Base-by-base conservation (phyloP, 75 land plant species). In the Sequoiadendron giganteum region DNA sequence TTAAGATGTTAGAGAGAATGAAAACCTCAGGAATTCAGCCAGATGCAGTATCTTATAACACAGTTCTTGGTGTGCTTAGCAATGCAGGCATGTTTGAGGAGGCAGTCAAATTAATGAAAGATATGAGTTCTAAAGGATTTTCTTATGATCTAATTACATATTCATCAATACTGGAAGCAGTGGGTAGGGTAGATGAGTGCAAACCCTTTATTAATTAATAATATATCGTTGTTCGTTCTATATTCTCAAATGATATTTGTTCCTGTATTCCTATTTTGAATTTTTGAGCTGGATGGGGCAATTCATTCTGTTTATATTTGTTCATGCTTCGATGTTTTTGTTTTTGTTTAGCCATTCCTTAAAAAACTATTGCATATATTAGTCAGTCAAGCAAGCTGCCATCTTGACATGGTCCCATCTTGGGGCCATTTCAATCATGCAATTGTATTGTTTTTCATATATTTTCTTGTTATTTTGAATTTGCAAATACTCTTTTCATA, bases 11-110 rank as follows among this genome's bases (percentile, higher is more conserved):
- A 39, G 54, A 87, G 25, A 93, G 87, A 72, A 95, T 94, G 97
- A 90, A 90, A 72, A 43, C 79, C 32, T 91, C 92, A 11, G 86
- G 85, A 30, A 86, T 92, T 47, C 93, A 93, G 47, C 97, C 97
- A 48, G 96, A 96, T 93, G 94, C 90, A 49, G 97, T 96, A 36
- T 94, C 99, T 5, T 95, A 96, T 58, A 95, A 95, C 80, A 92
- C 97, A 32, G 88, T 96, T 87, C 94, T 98, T 83, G 90, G 95
- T 56, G 92, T 91, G 88, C 90, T 96, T 43, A 93, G 97, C 49
- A 92, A 90, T 72, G 95, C 93, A 72, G 97, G 97, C 28, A 93
- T 91, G 94, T 93, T 95, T 89, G 96, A 95, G 76, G 93, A 92
- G 84, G 96, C 95, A 56, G 95, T 92, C 45, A 94, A 83, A 84